Base-by-base conservation (phyloP, 164 flowering plant species). In the Nymphaea colorata region DNA sequence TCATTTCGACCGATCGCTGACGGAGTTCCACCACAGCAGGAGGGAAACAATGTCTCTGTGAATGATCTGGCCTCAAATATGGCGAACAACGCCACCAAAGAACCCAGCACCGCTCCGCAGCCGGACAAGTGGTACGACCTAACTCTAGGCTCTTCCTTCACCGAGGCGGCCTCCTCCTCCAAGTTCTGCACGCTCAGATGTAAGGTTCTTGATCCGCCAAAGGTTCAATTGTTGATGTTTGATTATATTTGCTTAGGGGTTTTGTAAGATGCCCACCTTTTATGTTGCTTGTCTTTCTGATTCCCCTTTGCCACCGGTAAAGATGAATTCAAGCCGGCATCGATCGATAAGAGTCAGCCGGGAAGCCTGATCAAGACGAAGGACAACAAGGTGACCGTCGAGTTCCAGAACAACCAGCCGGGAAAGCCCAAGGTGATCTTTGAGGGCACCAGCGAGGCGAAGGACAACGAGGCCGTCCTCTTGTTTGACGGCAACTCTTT, bases 261-360 rank as follows among this genome's bases (percentile, higher is more conserved):
- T 36, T 44, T 5, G 43, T 43, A 7, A 59, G 44, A 59, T 4
- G 41, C 61, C 6, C 62, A 25, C 14, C 60, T 67, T 14, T 65
- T 15, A 18, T 7, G 25, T 16, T 17, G 17, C 7, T 44, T 5
- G 5, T 65, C 25, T 44, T 15, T 65, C 47, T 36, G 66, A 41
- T 42, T 42, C 43, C 5, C 44, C 41, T 41, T 10, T 16, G 45
- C 4, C 44, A 10, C 43, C 6, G 44, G 43, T 65, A 5, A 11
- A 86, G 95, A 87, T 79, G 93, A 87, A 69, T 89, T 85, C 67
- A 88, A 88, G 68, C 98, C 98, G 4, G 98, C 97, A 3, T 91
- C 97, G 4, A 86, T 92, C 44, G 98, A 88, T 74, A 88, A 87
- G 79, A 85, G 72, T 42, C 90, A 86, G 76, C 76, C 86, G 3